Percentiles rank a stretch among this genome's conserved stretches.
These are phyloP conservation scores for Isatis lusitanica DNA, from an alignment of 441 rosid genomes.

Conservation along the genomic window DNA sequence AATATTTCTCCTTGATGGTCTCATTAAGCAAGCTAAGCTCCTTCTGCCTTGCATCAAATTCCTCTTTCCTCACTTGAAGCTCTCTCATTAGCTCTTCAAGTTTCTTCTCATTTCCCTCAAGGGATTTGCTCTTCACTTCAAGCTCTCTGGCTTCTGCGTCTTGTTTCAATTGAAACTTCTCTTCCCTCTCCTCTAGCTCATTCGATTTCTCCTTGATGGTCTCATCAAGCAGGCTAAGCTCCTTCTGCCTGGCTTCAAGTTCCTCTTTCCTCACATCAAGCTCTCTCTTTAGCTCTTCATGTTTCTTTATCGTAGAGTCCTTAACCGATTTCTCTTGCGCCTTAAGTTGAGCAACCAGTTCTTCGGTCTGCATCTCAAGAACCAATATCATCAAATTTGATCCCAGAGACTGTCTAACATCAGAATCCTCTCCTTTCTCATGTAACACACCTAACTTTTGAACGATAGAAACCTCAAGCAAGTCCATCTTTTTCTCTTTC, in stretches of 20 bases:
- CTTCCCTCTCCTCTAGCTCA: conserved; percentile 8
- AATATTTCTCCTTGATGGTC: background rate
- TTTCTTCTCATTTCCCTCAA: background rate
- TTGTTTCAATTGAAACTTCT: background rate
- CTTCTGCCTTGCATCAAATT: conserved; percentile 9
- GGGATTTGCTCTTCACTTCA: background rate
- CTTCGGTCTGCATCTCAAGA: background rate
- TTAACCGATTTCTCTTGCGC: background rate
- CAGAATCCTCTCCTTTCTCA: background rate
- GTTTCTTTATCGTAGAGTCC: background rate
- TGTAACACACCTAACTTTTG: background rate
- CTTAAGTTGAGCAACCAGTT: too few species aligned
- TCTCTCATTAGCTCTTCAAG: background rate
- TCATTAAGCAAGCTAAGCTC: background rate
- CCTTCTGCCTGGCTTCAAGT: conserved; percentile 9
- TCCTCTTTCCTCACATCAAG: background rate
- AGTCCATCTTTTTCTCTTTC: background rate
- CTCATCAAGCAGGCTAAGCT: background rate
- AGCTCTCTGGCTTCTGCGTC: background rate
- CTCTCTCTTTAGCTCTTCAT: background rate
- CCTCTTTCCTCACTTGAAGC: background rate
- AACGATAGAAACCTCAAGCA: background rate
- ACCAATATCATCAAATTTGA: background rate
- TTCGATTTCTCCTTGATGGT: background rate
- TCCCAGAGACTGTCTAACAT: background rate